phyloP scores from a whole-genome alignment of 2,329 filamentous ascomycete genomes.

The Colletotrichum sp. region DNA sequence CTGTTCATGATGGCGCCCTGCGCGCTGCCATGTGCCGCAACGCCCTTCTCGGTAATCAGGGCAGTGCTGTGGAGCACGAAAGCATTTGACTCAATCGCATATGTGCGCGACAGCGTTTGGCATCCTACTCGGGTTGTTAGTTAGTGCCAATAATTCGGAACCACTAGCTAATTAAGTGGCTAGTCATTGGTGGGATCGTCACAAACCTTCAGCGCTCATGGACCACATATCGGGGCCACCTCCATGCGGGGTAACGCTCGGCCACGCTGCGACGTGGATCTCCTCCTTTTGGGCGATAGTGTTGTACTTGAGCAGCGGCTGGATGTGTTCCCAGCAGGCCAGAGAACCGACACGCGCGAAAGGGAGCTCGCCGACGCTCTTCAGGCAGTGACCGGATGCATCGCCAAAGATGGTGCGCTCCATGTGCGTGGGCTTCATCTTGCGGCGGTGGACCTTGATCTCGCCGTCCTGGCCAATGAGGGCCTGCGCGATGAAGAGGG shows the following conservation, averaged over 20 bases:
- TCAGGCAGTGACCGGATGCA: constrained; percentile 22
- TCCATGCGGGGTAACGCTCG: constrained; percentile 16
- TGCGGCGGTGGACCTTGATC: constrained; percentile 44
- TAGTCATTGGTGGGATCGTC: not conserved
- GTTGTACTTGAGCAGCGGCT: constrained; percentile 46
- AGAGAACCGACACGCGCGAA: constrained; percentile 58
- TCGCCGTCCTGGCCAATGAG: constrained; percentile 47
- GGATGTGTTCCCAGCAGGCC: constrained; percentile 64
- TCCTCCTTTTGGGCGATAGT: constrained; percentile 31
- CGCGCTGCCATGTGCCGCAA: constrained; percentile 42
- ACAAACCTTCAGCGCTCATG: constrained; percentile 16
- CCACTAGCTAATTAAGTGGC: not conserved
- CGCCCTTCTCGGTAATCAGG: constrained; percentile 42
- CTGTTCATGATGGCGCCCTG: constrained; percentile 40
- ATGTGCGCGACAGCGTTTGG: constrained; percentile 36
- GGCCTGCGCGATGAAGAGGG: constrained; percentile 52
- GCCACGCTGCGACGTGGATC: constrained; percentile 34
- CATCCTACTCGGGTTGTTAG: constrained; percentile 35
- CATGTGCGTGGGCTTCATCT: constrained; percentile 60
- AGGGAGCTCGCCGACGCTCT: constrained; percentile 52
- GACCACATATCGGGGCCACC: constrained; percentile 10
- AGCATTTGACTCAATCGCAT: constrained; percentile 47
- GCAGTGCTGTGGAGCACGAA: constrained; percentile 46
- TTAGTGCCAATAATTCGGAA: not conserved
- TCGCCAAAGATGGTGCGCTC: constrained; percentile 48